A percentile compares a stretch with the other conserved stretches of the same genome.
Conservation (phyloP, 2,329 filamentous ascomycete species). For the Acrocalymma vagum region DNA sequence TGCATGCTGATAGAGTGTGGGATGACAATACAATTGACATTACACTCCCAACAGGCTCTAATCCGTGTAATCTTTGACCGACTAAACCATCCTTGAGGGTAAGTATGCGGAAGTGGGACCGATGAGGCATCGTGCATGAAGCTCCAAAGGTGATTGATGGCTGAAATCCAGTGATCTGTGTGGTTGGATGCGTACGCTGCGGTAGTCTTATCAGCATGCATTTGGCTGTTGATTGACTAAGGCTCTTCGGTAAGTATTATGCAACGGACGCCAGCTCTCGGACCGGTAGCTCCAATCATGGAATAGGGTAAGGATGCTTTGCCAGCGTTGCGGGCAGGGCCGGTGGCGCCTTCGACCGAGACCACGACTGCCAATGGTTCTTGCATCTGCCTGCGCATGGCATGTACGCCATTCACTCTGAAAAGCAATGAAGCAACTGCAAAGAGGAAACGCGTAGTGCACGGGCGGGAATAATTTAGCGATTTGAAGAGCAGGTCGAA, state of each 20-base stretch:
- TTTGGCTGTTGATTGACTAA: slow-evolving; percentile 41
- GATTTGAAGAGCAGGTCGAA: not conserved
- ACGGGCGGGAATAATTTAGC: not conserved
- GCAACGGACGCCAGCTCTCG: slow-evolving; percentile 20
- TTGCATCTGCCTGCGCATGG: no score
- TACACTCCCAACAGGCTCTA: slow-evolving; percentile 22
- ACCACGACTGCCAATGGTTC: slow-evolving; percentile 1
- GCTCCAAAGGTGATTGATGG: slow-evolving; percentile 27
- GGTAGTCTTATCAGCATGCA: slow-evolving; percentile 45
- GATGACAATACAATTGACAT: slow-evolving; percentile 33
- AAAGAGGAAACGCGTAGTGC: slow-evolving; percentile 1
- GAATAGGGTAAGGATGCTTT: slow-evolving; percentile 16
- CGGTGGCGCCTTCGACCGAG: slow-evolving; percentile 6
- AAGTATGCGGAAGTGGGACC: slow-evolving; percentile 22
- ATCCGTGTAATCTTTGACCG: slow-evolving; percentile 26
- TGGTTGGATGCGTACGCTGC: slow-evolving; percentile 25
- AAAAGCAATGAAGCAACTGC: no score
- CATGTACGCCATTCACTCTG: no score
- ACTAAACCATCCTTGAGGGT: slow-evolving; percentile 13
- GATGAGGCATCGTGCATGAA: slow-evolving; percentile 26
- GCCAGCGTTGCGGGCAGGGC: slow-evolving; percentile 5
- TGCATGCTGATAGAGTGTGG: slow-evolving; percentile 27
- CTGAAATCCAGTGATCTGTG: slow-evolving; percentile 16
- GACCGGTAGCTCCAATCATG: slow-evolving; percentile 19
- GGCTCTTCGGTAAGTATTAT: slow-evolving; percentile 41